Percentiles rank a stretch among this genome's conserved stretches.
phyloP scores from a whole-genome alignment of 2,329 filamentous ascomycete genomes.

The Trichoderma sp. region DNA sequence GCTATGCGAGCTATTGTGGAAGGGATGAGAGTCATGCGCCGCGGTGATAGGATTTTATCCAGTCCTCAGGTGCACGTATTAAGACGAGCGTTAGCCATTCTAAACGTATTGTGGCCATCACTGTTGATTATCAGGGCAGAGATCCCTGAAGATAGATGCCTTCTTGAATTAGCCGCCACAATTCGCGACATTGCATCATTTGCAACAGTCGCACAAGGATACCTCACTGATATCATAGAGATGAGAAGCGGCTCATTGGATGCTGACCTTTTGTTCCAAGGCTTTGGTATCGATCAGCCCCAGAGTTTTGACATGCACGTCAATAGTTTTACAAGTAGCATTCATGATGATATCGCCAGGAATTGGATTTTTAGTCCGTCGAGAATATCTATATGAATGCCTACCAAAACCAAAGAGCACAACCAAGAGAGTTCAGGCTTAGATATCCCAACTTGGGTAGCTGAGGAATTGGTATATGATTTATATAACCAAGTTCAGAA shows the following conservation, averaged over 20 bases:
- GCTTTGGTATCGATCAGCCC: slow-evolving; percentile 1
- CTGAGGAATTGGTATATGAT: slow-evolving; percentile 33
- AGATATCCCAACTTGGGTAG: slow-evolving; percentile 35
- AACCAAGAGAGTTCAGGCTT: slow-evolving; percentile 38
- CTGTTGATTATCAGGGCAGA: slow-evolving; percentile 29
- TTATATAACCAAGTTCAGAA: slow-evolving; percentile 34
- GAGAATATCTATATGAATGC: slow-evolving; percentile 42
- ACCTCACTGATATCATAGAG: slow-evolving; percentile 27
- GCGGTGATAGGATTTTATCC: slow-evolving; percentile 26
- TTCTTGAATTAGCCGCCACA: slow-evolving; percentile 26
- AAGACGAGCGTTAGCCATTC: slow-evolving; percentile 31
- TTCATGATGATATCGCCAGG: slow-evolving; percentile 46
- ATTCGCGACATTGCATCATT: slow-evolving; percentile 27
- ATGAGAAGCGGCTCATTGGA: slow-evolving; percentile 24
- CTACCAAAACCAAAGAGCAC: slow-evolving; percentile 34
- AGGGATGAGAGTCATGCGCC: slow-evolving; percentile 32
- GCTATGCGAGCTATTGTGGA: slow-evolving; percentile 36
- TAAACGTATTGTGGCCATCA: slow-evolving; percentile 36
- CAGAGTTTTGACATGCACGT: slow-evolving; percentile 34
- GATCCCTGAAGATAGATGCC: neutral
- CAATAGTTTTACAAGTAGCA: slow-evolving; percentile 44
- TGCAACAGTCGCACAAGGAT: slow-evolving; percentile 25
- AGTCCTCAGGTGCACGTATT: slow-evolving; percentile 32
- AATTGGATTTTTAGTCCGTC: slow-evolving; percentile 44
- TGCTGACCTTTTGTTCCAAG: slow-evolving; percentile 29